Evolutionary conservation across 441 rosid species (phyloP), one percentile per base, ranked within the genome.

Genomic region (Gossypium davidsonii): DNA sequence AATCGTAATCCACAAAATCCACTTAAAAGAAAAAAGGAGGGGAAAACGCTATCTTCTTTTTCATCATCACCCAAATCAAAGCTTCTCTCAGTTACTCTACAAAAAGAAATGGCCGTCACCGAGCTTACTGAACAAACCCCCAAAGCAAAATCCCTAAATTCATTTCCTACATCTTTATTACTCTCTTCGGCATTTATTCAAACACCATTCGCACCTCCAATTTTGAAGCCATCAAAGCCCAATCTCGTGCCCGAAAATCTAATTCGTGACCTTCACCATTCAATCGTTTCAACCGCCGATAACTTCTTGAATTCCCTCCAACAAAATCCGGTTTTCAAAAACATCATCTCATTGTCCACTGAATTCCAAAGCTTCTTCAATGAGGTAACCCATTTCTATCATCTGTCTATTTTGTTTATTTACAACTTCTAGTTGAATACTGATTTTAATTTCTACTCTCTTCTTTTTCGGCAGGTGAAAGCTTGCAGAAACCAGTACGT

Each of bases 131-230:
- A 23, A 21, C 75, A 78, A 71, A 79, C 63, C 64, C 31, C 77
- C 21, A 80, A 77, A 37, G 44, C 74, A 10, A 49, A 39, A 6
- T 55, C 48, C 4, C 49, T 44, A 0, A 79, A 14, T 14, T 12
- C 68, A 1, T 56, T 73, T 26, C 73, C 83, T 2, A 86, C 81
- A 65, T 73, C 79, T 5, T 58, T 84, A 1, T 34, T 81, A 7
- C 78, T 83, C 11, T 85, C 90, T 10, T 80, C 91, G 20, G 85
- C 87, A 75, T 74, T 85, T 68, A 44, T 76, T 69, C 89, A 81
- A 61, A 85, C 86, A 71, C 89, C 39, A 59, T 59, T 85, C 3
- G 68, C 60, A 56, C 83, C 61, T 17, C 78, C 83, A 25, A 51
- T 59, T 66, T 83, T 76, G 11, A 86, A 80, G 56, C 78, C 62